Evolutionary conservation across 2,329 filamentous ascomycete genomes (phyloP).

Genomic region (Atkinsonella texensis): DNA sequence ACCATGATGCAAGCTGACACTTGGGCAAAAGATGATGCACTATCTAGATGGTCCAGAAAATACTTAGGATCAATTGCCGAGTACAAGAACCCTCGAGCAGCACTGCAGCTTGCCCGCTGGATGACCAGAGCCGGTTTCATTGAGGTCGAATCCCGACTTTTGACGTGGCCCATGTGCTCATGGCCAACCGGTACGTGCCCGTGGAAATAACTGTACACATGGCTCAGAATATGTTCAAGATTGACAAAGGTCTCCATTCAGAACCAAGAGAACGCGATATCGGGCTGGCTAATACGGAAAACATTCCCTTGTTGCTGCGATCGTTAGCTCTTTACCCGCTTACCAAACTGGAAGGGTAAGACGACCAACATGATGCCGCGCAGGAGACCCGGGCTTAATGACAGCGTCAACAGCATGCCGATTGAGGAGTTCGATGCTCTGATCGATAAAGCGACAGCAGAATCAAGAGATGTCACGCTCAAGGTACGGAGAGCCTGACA

Average conservation of each 20-base stretch:
- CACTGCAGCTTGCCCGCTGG: conserved; percentile 45
- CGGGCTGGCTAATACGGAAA: conserved; percentile 40
- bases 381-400: background rate
- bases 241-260: conserved; percentile 15
- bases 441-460: conserved; percentile 40
- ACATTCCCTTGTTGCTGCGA: conserved; percentile 40
- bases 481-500: conserved; percentile 30
- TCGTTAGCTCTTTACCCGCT: conserved; percentile 47
- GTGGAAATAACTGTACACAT: background rate
- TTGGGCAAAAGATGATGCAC: conserved; percentile 41
- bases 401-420: conserved; percentile 33
- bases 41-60: conserved; percentile 54
- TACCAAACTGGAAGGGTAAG: conserved; percentile 36
- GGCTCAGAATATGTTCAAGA: background rate
- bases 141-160: conserved; percentile 52
- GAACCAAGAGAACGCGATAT: conserved; percentile 40
- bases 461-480: conserved; percentile 39
- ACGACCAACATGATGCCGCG: background rate
- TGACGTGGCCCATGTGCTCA: conserved; percentile 55
- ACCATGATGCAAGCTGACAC: conserved; percentile 4
- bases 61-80: conserved; percentile 51
- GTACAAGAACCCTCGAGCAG: conserved; percentile 54
- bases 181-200: conserved; percentile 49
- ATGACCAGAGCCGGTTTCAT: conserved; percentile 53
- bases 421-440: conserved; percentile 45